Conservation (phyloP, 2,329 filamentous ascomycete species). For the Penicillium occitanis region DNA sequence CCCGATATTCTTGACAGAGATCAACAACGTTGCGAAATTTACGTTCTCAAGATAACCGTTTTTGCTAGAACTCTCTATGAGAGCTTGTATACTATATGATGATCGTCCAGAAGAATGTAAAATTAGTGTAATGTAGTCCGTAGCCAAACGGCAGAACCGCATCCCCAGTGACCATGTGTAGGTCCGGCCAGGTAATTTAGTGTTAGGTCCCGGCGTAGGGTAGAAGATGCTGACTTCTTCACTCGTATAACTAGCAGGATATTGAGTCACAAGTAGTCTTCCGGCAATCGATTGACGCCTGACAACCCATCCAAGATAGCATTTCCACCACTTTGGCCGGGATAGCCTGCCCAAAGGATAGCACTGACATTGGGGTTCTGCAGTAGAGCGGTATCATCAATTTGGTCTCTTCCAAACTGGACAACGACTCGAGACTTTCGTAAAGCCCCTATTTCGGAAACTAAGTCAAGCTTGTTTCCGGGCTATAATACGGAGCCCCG, state of each 20-base stretch:
- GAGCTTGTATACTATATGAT: not conserved
- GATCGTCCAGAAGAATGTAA: not conserved
- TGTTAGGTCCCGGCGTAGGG: not conserved
- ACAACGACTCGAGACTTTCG: not conserved
- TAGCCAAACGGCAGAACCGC: not conserved
- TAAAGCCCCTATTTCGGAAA: not conserved
- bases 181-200: not conserved
- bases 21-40: not conserved
- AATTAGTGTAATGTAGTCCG: not conserved
- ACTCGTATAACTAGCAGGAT: not conserved
- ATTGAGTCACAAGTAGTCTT: not conserved
- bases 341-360: not conserved
- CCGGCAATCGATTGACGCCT: not conserved
- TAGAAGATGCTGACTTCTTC: not conserved
- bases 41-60: not conserved
- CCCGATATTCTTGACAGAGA: not conserved
- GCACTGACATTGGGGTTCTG: not conserved
- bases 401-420: not conserved
- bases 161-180: not conserved
- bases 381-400: not conserved
- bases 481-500: not conserved
- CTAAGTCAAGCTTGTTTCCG: not conserved
- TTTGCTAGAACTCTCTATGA: not conserved
- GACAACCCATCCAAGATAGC: not conserved
- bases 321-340: not conserved